Percentiles rank a stretch among this genome's conserved stretches.
Conservation (phyloP, 805 yeast genomes). For the Hanseniaspora guilliermondii region DNA sequence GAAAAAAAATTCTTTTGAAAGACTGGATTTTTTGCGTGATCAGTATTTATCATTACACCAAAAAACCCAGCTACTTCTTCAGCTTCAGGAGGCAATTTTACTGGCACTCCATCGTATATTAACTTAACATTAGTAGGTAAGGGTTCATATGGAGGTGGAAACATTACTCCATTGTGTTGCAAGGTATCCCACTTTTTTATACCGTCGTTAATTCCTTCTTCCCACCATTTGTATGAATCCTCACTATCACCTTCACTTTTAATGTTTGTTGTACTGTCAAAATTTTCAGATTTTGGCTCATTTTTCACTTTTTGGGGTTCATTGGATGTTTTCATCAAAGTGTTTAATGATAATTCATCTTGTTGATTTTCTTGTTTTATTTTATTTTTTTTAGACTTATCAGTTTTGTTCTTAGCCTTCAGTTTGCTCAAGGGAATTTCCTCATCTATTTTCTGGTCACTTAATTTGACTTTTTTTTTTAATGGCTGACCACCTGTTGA, state of each 20-base stretch:
- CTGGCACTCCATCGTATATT: slow-evolving; percentile 64
- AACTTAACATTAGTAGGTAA: slow-evolving; percentile 66
- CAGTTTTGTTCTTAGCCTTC: slow-evolving; percentile 2
- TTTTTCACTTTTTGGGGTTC: slow-evolving; percentile 21
- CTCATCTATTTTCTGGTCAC: slow-evolving; percentile 12
- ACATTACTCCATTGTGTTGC: slow-evolving; percentile 80
- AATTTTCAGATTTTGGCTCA: slow-evolving; percentile 31
- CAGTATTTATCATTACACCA: slow-evolving; percentile 78
- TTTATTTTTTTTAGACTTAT: slow-evolving; percentile 12
- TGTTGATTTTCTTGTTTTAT: slow-evolving; percentile 21
- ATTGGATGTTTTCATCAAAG: slow-evolving; percentile 10
- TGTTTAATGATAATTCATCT: slow-evolving; percentile 9
- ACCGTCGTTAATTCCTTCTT: slow-evolving; percentile 52
- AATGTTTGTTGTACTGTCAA: slow-evolving; percentile 34
- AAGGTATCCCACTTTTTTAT: slow-evolving; percentile 75
- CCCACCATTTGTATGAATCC: slow-evolving; percentile 44
- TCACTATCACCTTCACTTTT: slow-evolving; percentile 17
- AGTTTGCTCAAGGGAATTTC: slow-evolving; percentile 11
- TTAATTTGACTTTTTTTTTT: slow-evolving; percentile 6
- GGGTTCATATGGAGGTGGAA: slow-evolving; percentile 86
- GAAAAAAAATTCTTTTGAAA: slow-evolving; percentile 78
- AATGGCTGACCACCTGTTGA: background rate
- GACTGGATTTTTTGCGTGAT: slow-evolving; percentile 75
- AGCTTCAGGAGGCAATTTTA: slow-evolving; percentile 62
- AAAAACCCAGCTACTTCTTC: slow-evolving; percentile 96